Evolutionary conservation across 75 land plant genomes (phyloP).

Genomic region (Cunninghamia lanceolata): DNA sequence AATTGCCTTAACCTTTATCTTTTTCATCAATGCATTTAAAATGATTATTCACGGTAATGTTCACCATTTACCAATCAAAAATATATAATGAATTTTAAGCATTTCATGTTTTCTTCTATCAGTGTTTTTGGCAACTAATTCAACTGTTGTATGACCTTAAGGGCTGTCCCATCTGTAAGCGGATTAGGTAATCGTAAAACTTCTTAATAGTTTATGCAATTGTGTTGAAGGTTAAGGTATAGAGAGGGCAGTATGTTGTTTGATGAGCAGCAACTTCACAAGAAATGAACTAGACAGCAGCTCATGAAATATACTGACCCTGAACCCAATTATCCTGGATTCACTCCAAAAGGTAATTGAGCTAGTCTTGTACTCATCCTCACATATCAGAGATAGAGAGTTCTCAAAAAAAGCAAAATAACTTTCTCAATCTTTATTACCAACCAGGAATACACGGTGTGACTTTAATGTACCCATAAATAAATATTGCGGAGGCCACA

Average conservation of each 20-base stretch:
- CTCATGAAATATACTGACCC: no score
- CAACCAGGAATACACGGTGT: background rate
- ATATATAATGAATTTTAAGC: no score
- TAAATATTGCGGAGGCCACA: background rate
- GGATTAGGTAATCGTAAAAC: no score
- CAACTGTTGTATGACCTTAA: background rate
- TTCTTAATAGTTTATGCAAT: no score
- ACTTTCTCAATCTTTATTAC: background rate
- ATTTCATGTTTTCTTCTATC: background rate
- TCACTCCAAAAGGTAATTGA: background rate
- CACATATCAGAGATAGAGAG: background rate
- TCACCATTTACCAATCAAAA: background rate
- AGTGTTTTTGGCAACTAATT: background rate
- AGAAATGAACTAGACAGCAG: no score
- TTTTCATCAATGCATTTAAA: background rate
- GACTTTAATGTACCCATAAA: background rate
- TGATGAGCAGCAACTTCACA: background rate
- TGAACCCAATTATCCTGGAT: background rate
- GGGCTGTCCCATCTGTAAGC: background rate
- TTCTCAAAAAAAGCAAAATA: background rate
- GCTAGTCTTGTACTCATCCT: background rate
- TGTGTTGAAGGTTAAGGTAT: no score
- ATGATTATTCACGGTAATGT: background rate
- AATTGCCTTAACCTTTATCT: background rate
- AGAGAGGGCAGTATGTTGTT: background rate